Conservation (phyloP, 345 rosid genomes). For the Rhizophora apiculata region DNA sequence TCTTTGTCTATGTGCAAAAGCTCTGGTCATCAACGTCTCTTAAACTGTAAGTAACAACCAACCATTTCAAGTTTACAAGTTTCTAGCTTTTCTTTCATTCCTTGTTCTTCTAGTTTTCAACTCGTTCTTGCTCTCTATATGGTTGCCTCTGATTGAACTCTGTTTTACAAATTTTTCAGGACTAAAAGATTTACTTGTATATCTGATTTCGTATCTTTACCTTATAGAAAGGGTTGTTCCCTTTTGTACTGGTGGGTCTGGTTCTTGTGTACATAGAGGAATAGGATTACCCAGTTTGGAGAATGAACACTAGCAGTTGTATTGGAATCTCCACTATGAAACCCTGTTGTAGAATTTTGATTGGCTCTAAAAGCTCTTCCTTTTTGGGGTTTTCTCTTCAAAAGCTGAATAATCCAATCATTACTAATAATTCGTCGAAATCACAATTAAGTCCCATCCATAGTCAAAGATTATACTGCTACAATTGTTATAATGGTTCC, state of each 20-base stretch:
- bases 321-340: slow-evolving; percentile 64
- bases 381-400: slow-evolving; percentile 48
- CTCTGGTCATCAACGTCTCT: slow-evolving; percentile 21
- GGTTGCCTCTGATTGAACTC: slow-evolving; percentile 11
- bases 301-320: slow-evolving; percentile 55
- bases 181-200: slow-evolving; percentile 30
- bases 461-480: slow-evolving; percentile 25
- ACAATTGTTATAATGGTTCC: slow-evolving; percentile 18
- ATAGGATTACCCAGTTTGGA: slow-evolving; percentile 3
- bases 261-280: neutral
- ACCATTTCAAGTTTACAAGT: neutral
- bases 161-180: slow-evolving; percentile 29
- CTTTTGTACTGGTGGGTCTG: neutral
- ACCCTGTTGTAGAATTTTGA: slow-evolving; percentile 71
- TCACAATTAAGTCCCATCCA: slow-evolving; percentile 34
- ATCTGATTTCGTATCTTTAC: neutral
- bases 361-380: slow-evolving; percentile 50
- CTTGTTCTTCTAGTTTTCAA: neutral
- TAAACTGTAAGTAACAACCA: slow-evolving; percentile 29
- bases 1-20: slow-evolving; percentile 1
- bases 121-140: neutral
- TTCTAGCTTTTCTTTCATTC: neutral
- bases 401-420: slow-evolving; percentile 21
- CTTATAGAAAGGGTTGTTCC: neutral
- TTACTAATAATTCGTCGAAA: slow-evolving; percentile 54